A percentile compares a stretch with the other conserved stretches of the same genome.
Conservation (phyloP, 2,329 filamentous ascomycete genomes). For the Fusarium armeniacum region DNA sequence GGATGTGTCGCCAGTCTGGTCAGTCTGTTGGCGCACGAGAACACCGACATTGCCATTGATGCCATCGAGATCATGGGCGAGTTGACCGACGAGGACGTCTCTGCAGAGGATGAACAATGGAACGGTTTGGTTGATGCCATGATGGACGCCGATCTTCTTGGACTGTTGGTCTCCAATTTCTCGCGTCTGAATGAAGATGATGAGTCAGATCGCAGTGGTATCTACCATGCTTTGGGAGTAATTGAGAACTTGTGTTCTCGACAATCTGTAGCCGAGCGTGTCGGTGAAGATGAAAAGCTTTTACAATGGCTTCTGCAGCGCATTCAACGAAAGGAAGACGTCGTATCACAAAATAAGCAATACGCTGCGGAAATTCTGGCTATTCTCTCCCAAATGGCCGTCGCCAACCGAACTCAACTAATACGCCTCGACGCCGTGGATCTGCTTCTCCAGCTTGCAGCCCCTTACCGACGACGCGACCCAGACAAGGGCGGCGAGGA, state of each 20-base stretch:
- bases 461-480: constrained; percentile 87
- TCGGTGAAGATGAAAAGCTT: constrained; percentile 77
- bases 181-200: constrained; percentile 81
- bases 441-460: constrained; percentile 82
- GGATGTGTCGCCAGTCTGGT: constrained; percentile 82
- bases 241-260: constrained; percentile 89
- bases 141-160: constrained; percentile 78
- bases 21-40: constrained; percentile 89
- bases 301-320: constrained; percentile 83
- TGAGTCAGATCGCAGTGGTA: constrained; percentile 81
- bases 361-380: constrained; percentile 93
- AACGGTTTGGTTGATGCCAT: constrained; percentile 77
- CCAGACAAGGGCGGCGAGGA: constrained; percentile 88
- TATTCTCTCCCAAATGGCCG: constrained; percentile 84
- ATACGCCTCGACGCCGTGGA: constrained; percentile 80
- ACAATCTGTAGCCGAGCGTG: constrained; percentile 74
- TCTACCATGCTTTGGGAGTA: constrained; percentile 87
- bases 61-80: constrained; percentile 91
- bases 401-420: constrained; percentile 74
- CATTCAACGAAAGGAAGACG: constrained; percentile 76
- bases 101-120: constrained; percentile 86
- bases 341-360: constrained; percentile 90
- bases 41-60: constrained; percentile 95
- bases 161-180: constrained; percentile 83
- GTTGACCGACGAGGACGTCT: constrained; percentile 92